Conservation (phyloP, 1,139 yeast genomes). For the Candida sp. region DNA sequence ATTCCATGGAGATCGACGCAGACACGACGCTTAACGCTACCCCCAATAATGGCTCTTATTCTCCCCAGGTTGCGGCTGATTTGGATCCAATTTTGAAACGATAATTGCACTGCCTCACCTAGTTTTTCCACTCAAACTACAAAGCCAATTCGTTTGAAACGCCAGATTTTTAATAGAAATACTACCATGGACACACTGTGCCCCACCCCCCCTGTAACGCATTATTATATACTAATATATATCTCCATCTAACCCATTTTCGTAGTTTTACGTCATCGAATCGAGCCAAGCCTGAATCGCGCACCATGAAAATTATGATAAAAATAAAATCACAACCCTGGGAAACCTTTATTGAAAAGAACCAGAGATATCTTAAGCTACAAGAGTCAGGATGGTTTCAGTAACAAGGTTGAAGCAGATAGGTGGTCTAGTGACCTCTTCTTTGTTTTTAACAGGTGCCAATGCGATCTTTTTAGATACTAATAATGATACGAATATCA, state of each 20-base stretch:
- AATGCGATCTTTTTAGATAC: slow-evolving; percentile 32
- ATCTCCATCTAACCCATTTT: neutral
- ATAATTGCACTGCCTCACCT: neutral
- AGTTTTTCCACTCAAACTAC: neutral
- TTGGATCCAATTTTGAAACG: neutral
- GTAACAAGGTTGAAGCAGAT: neutral
- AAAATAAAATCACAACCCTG: neutral
- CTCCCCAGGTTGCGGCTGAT: neutral
- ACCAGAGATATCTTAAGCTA: neutral
- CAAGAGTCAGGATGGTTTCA: neutral
- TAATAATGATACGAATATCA: slow-evolving; percentile 32
- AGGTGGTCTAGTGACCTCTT: neutral
- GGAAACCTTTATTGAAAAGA: neutral
- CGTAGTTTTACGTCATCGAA: neutral
- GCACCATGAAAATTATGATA: neutral
- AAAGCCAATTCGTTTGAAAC: neutral
- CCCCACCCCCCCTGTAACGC: neutral
- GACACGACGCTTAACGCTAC: neutral
- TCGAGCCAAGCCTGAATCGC: neutral
- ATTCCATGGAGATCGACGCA: neutral
- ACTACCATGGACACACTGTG: neutral
- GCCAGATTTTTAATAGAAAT: no score
- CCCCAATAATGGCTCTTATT: neutral
- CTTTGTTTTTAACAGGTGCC: slow-evolving; percentile 4
- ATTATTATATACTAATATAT: no score